Base-by-base conservation (phyloP, 768 basidiomycete genomes). In the Auricularia heimuer region DNA sequence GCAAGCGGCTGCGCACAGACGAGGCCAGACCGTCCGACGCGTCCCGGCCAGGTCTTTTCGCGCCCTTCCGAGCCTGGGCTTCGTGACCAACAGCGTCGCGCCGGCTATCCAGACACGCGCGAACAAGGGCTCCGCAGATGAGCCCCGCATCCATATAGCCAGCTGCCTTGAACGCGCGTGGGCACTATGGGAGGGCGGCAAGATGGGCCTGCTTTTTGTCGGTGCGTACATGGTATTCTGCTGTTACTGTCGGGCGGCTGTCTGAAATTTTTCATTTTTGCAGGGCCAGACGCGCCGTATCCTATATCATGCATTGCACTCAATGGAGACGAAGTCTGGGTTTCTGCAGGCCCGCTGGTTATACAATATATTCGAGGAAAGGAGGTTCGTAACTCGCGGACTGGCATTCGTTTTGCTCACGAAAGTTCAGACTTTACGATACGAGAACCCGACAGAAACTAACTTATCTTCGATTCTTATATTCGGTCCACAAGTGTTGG, bases 111-210 rank as follows among this genome's bases (percentile, higher is more conserved):
- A 96, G 79, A 86, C 89, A 1, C 84, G 92, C 63, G 85, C 90
- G 6, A 21, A 6, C 71, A 95, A 94, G 73, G 92, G 92, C 33
- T 85, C 92, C 24, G 84, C 90, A 1, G 88, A 89, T 21, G 91
- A 89, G 2, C 94, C 95, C 0, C 83, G 85, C 60, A 80, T 95
- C 65, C 89, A 93, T 67, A 77, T 98, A 54, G 75, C 97, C 39
- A 95, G 93, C 11, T 94, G 91, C 70, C 76, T 98, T 7, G 95
- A 96, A 4, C 84, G 79, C 65, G 85, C 90, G 68, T 98, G 95
- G 95, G 91, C 94, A 18, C 78, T 97, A 71, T 98, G 96, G 96
- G 94, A 97, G 70, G 95, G 93, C 24, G 90, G 87, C 34, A 94
- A 89, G 76, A 94, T 98, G 92, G 82, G 81, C 37, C 76, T 98